Evolutionary conservation across 1,139 yeast species (phyloP).

Genomic region (Protomyces inouyei): DNA sequence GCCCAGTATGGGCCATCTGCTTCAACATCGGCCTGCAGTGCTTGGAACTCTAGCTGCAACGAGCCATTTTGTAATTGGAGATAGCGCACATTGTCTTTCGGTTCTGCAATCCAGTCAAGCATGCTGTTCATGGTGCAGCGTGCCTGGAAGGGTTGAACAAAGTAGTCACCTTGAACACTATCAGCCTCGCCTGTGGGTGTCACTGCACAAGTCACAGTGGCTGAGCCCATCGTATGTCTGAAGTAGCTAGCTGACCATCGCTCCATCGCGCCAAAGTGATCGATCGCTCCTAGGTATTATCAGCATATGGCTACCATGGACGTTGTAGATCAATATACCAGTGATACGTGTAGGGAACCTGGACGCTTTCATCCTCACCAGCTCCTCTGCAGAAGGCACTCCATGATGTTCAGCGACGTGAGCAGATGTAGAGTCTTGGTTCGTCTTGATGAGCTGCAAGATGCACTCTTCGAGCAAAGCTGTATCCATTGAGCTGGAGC

Average conservation of each 20-base stretch:
- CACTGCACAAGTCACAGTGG: constrained; percentile 38
- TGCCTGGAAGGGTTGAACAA: constrained; percentile 39
- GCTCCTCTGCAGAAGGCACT: background rate
- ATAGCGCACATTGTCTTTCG: constrained; percentile 35
- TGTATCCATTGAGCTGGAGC: background rate
- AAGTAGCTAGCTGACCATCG: constrained; percentile 32
- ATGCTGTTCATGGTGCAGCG: constrained; percentile 36
- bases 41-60: constrained; percentile 37
- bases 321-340: background rate
- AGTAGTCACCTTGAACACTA: constrained; percentile 38
- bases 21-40: constrained; percentile 36
- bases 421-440: background rate
- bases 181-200: constrained; percentile 44
- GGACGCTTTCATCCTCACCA: background rate
- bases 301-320: background rate
- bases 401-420: background rate
- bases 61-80: constrained; percentile 39
- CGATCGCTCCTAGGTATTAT: constrained; percentile 2
- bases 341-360: background rate
- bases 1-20: constrained; percentile 36
- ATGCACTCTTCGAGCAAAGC: background rate
- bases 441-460: background rate
- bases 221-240: constrained; percentile 30
- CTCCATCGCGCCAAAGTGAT: constrained; percentile 2
- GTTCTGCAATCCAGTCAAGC: constrained; percentile 32